phyloP scores from a whole-genome alignment of 2,329 filamentous ascomycete genomes.

The Myriosclerotinia curreyana region DNA sequence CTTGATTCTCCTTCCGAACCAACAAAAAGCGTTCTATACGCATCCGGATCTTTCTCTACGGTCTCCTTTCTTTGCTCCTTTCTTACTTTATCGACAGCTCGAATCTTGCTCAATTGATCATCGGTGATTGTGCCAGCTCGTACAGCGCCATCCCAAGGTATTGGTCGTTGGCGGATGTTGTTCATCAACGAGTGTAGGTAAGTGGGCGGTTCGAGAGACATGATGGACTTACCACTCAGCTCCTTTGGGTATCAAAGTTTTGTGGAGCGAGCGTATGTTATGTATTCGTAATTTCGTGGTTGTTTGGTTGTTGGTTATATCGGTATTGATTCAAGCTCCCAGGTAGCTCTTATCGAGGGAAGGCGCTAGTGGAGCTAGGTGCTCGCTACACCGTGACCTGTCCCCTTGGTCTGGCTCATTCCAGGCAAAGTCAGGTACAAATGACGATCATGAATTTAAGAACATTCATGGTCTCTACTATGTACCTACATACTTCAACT shows the following conservation, averaged over 20 bases:
- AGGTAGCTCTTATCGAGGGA: slow-evolving; percentile 24
- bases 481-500: background rate
- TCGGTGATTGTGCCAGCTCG: slow-evolving; percentile 92
- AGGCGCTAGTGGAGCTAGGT: slow-evolving; percentile 17
- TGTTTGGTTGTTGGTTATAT: slow-evolving; percentile 20
- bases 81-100: slow-evolving; percentile 92
- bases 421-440: too few species aligned
- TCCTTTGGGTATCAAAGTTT: slow-evolving; percentile 21
- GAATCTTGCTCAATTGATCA: slow-evolving; percentile 90
- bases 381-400: slow-evolving; percentile 18
- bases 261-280: slow-evolving; percentile 19
- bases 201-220: slow-evolving; percentile 89
- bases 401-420: background rate
- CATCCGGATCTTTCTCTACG: slow-evolving; percentile 74
- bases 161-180: slow-evolving; percentile 93
- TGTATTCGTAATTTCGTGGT: background rate
- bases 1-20: slow-evolving; percentile 66
- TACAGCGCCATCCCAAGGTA: slow-evolving; percentile 96
- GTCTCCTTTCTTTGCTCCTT: slow-evolving; percentile 84
- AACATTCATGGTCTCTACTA: background rate
- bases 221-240: slow-evolving; percentile 41
- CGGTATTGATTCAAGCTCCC: slow-evolving; percentile 21
- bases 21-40: slow-evolving; percentile 77
- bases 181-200: slow-evolving; percentile 87
- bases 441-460: background rate